Base-by-base conservation (phyloP, 768 basidiomycete species). In the Tylopilus sp. region DNA sequence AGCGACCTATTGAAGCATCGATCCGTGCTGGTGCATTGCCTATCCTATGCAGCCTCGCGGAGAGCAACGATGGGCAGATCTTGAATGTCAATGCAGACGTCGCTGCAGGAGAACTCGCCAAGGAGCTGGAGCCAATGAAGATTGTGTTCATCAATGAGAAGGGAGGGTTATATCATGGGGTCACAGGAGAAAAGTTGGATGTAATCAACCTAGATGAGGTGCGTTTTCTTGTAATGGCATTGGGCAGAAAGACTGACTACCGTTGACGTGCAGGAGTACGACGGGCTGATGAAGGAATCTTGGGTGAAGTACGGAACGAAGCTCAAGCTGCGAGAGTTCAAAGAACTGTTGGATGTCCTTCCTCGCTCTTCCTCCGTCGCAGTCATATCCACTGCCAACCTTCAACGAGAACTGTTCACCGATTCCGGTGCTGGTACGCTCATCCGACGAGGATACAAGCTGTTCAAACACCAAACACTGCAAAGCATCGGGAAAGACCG, bases 301-400 rank as follows among this genome's bases (percentile, higher is more conserved):
- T 99, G 97, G 97, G 96, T 99, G 71, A 97, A 97, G 70, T 98
- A 85, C 68, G 97, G 96, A 55, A 98, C 96, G 58, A 99, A 99
- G 73, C 89, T 99, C 71, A 98, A 98, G 75, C 81, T 99, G 52
- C 88, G 97, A 58, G 96, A 98, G 71, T 98, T 99, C 80, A 99
- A 99, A 75, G 97, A 98, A 66, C 86, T 99, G 49, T 83, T 99
- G 40, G 97, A 98, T 67, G 88, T 95, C 74, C 92, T 98, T 57
- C 97, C 97, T 16, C 94, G 97, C 53, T 89, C 97, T 4, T 97
- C 96, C 17, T 98, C 95, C 34, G 97, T 99, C 47, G 96, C 97
- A 60, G 93, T 99, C 73, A 99, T 99, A 73, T 92, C 91, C 45
- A 85, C 93, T 46, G 79, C 90, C 56, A 84, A 85, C 62, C 81